Percentiles rank a stretch among this genome's conserved stretches.
These are phyloP conservation scores for Penicillium lividum DNA, from an alignment of 495 filamentous ascomycete genomes.

Conservation along the genomic window DNA sequence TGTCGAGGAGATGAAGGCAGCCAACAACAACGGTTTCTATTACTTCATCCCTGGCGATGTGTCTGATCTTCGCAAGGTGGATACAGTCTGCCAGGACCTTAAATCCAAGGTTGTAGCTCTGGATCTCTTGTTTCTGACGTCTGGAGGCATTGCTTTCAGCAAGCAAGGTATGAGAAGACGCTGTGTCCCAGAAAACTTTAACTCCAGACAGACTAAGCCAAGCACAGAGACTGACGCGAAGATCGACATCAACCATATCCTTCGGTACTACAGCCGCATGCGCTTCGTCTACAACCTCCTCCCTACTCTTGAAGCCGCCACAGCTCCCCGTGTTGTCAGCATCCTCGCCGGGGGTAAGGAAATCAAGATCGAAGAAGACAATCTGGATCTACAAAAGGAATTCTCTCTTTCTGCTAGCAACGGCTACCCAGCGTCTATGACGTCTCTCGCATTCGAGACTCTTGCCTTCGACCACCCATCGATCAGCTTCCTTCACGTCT, in stretches of 20 bases:
- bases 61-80: not conserved
- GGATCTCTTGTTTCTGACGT: not conserved
- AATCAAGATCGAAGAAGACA: conserved; percentile 43
- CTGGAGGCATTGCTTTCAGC: not conserved
- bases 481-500: conserved; percentile 40
- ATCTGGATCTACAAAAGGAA: conserved; percentile 39
- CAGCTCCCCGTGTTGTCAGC: conserved; percentile 50
- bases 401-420: conserved; percentile 15
- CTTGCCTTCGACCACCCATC: conserved; percentile 26
- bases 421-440: conserved; percentile 25
- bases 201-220: no score
- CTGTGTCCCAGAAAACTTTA: not conserved
- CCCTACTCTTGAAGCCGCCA: conserved; percentile 33
- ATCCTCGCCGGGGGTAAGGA: conserved; percentile 54
- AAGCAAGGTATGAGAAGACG: not conserved
- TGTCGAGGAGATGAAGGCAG: not conserved
- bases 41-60: not conserved
- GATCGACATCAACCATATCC: conserved; percentile 30
- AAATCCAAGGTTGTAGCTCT: not conserved
- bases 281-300: conserved; percentile 39
- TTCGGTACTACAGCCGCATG: conserved; percentile 42
- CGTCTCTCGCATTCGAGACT: conserved; percentile 18
- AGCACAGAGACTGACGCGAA: conserved; percentile 31
- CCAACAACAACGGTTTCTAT: not conserved
- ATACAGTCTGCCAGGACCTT: not conserved